Conservation (phyloP, 2,329 filamentous ascomycete genomes). For the Teratosphaeria pseudoeucalypti region DNA sequence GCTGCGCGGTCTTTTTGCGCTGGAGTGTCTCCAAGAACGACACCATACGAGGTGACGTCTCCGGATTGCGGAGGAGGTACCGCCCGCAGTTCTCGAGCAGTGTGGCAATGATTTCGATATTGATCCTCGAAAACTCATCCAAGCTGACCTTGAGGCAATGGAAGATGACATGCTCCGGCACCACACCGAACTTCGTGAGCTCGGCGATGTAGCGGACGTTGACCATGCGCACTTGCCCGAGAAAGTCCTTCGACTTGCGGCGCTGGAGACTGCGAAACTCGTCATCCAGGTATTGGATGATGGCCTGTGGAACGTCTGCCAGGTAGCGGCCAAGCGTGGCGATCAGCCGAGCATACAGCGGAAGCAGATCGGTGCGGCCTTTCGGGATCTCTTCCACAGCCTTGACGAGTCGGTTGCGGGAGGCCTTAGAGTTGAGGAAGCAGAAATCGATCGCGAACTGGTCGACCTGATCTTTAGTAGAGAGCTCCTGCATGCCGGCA, state of each 20-base stretch:
- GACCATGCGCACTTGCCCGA: conserved; percentile 83
- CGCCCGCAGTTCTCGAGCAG: conserved; percentile 92
- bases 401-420: conserved; percentile 85
- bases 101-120: conserved; percentile 96
- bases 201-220: conserved; percentile 98
- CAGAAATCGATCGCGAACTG: conserved; percentile 93
- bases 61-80: conserved; percentile 82
- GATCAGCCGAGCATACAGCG: conserved; percentile 82
- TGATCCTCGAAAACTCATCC: conserved; percentile 97
- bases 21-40: conserved; percentile 91
- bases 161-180: conserved; percentile 97
- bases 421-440: conserved; percentile 96
- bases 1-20: conserved; percentile 90
- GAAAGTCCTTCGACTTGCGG: conserved; percentile 94
- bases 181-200: conserved; percentile 93
- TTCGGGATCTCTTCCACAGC: conserved; percentile 91
- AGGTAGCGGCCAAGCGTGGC: conserved; percentile 91
- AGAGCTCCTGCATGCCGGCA: conserved; percentile 78
- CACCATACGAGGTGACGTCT: conserved; percentile 85
- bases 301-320: conserved; percentile 81
- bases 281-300: conserved; percentile 86
- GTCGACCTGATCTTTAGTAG: conserved; percentile 83
- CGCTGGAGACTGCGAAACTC: conserved; percentile 95
- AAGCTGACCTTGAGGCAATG: conserved; percentile 96
- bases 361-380: conserved; percentile 80